These are phyloP conservation scores for Heimioporus sp. DNA, from an alignment of 768 basidiomycete species.

Conservation along the genomic window DNA sequence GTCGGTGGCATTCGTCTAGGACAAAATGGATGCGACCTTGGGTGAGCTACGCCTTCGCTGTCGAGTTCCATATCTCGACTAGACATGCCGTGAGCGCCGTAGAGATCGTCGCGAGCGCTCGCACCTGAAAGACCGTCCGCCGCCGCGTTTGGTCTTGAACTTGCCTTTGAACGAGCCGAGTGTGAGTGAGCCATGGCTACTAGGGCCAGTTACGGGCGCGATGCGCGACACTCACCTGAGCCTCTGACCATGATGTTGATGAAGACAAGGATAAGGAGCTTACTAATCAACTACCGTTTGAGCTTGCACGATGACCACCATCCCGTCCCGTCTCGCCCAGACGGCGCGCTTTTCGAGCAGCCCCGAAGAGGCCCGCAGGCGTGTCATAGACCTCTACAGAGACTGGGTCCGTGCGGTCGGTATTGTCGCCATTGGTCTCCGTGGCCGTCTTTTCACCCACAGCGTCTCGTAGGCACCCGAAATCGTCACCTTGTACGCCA, in stretches of 20 bases:
- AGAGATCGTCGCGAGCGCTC: constrained; percentile 5
- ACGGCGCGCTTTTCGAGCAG: constrained; percentile 56
- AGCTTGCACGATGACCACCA: constrained; percentile 61
- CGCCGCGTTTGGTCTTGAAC: constrained; percentile 85
- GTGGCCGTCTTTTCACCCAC: not conserved
- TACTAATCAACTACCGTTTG: not conserved
- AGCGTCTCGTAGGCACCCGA: constrained; percentile 81
- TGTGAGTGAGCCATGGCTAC: too few species aligned
- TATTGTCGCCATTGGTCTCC: constrained; percentile 11
- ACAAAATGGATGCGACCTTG: constrained; percentile 41
- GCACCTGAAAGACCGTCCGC: constrained; percentile 82
- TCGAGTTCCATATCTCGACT: constrained; percentile 64
- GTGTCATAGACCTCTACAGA: constrained; percentile 79
- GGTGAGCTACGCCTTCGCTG: constrained; percentile 52
- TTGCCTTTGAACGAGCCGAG: constrained; percentile 47
- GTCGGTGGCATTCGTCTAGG: constrained; percentile 12
- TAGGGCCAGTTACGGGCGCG: not conserved
- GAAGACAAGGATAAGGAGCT: not conserved
- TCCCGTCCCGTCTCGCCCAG: constrained; percentile 85
- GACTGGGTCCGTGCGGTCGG: constrained; percentile 92
- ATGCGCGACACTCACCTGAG: constrained; percentile 16
- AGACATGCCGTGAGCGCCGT: constrained; percentile 2
- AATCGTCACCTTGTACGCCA: constrained; percentile 76
- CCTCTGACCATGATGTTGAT: constrained; percentile 31
- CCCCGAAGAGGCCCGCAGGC: constrained; percentile 58